Conservation (phyloP, 371 early-diverging fungal genomes). For the Mucor lusitanicus region DNA sequence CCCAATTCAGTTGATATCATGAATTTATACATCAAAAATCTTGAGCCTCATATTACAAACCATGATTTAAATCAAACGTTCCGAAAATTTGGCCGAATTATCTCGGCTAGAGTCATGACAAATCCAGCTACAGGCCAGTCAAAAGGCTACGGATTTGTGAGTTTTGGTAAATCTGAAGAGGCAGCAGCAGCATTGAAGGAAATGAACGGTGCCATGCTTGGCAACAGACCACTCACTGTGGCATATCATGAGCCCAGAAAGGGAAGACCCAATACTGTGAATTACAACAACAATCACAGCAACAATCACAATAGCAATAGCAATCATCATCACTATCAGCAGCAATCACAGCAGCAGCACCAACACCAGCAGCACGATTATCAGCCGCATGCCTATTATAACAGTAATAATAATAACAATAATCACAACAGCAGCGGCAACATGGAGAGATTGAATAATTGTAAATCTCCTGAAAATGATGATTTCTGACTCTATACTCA, state of each 20-base stretch:
- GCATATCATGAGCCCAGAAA: constrained; percentile 47
- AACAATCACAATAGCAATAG: neutral
- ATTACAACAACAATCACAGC: neutral
- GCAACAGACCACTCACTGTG: constrained; percentile 27
- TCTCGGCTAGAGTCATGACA: constrained; percentile 51
- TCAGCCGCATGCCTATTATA: constrained; percentile 1
- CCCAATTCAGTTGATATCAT: constrained; percentile 30
- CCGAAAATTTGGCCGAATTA: constrained; percentile 45
- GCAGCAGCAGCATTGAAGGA: constrained; percentile 35
- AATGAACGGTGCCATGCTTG: constrained; percentile 35
- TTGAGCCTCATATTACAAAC: constrained; percentile 48
- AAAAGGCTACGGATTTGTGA: constrained; percentile 51
- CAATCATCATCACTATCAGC: neutral
- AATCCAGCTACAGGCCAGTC: constrained; percentile 42
- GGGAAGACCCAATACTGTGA: constrained; percentile 10
- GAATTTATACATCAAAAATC: constrained; percentile 56
- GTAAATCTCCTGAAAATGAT: constrained; percentile 1
- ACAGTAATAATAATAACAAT: constrained; percentile 3
- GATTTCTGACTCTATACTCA: neutral
- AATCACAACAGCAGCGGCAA: neutral
- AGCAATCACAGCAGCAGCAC: neutral
- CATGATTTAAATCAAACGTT: constrained; percentile 40
- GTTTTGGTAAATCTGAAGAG: constrained; percentile 40
- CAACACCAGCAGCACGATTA: constrained; percentile 4
- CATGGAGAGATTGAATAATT: neutral